Conservation (phyloP, 257 asterid species). For the Verbascum thapsus region DNA sequence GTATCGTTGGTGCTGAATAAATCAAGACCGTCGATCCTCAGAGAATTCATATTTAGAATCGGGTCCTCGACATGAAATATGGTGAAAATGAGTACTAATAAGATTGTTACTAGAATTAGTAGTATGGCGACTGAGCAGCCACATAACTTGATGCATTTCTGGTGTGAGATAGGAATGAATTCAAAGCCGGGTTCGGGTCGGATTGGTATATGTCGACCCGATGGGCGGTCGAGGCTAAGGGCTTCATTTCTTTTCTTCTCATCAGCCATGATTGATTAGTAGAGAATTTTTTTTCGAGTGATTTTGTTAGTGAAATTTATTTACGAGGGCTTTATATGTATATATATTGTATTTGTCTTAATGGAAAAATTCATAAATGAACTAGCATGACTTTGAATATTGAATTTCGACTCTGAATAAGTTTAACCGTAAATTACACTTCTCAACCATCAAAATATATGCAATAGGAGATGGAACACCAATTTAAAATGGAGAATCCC, state of each 20-base stretch:
- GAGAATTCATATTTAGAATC: conserved; percentile 29
- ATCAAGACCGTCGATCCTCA: conserved; percentile 35
- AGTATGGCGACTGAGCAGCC: conserved; percentile 47
- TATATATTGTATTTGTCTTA: not conserved
- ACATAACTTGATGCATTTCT: conserved; percentile 42
- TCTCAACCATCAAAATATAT: no score
- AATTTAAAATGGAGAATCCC: no score
- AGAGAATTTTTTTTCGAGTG: not conserved
- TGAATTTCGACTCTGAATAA: no score
- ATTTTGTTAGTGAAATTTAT: not conserved
- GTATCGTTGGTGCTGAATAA: not conserved
- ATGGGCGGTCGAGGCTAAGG: conserved; percentile 40
- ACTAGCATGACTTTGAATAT: conserved; percentile 29
- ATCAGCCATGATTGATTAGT: conserved; percentile 21
- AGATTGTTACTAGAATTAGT: conserved; percentile 28
- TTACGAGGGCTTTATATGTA: no score
- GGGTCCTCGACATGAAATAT: conserved; percentile 46
- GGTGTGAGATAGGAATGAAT: conserved; percentile 17
- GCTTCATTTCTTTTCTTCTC: conserved; percentile 39
- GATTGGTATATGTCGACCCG: conserved; percentile 21
- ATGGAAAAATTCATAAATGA: not conserved
- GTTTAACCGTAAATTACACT: no score
- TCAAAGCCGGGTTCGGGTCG: conserved; percentile 20
- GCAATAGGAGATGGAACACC: no score
- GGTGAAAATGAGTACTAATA: conserved; percentile 45